Conservation (phyloP, 2,329 filamentous ascomycete genomes). For the Paracoccidioides lutzii region DNA sequence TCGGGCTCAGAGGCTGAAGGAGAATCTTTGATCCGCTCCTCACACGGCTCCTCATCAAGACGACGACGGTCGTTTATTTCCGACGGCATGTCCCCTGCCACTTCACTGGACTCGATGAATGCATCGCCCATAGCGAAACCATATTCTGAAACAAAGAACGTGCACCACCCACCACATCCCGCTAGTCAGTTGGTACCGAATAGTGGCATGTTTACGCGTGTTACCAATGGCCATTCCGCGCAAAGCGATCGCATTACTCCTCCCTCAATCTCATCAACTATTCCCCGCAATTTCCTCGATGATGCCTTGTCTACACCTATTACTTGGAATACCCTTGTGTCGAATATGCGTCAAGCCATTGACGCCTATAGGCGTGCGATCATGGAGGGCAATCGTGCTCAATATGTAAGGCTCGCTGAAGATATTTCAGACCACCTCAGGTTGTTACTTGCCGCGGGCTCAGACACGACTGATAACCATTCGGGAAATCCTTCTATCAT, state of each 20-base stretch:
- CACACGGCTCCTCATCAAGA: conserved; percentile 53
- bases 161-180: background rate
- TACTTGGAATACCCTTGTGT: conserved; percentile 79
- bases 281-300: conserved; percentile 79
- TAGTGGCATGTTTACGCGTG: conserved; percentile 6
- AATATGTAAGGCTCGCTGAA: conserved; percentile 89
- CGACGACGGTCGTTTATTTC: conserved; percentile 53
- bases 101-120: conserved; percentile 83
- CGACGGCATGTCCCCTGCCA: conserved; percentile 68
- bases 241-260: conserved; percentile 39
- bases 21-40: conserved; percentile 56
- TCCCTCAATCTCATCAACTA: conserved; percentile 34
- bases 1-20: conserved; percentile 82
- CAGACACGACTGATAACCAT: conserved; percentile 95
- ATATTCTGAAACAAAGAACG: conserved; percentile 40
- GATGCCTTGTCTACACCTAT: conserved; percentile 67
- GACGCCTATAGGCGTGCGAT: conserved; percentile 87
- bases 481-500: conserved; percentile 99
- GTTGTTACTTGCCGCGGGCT: conserved; percentile 84
- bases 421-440: conserved; percentile 95
- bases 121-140: conserved; percentile 49
- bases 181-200: background rate
- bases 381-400: conserved; percentile 64
- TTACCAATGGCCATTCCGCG: conserved; percentile 36
- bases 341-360: conserved; percentile 85